phyloP scores from a whole-genome alignment of 1,284 basidiomycete species.

The Grifola frondosa region DNA sequence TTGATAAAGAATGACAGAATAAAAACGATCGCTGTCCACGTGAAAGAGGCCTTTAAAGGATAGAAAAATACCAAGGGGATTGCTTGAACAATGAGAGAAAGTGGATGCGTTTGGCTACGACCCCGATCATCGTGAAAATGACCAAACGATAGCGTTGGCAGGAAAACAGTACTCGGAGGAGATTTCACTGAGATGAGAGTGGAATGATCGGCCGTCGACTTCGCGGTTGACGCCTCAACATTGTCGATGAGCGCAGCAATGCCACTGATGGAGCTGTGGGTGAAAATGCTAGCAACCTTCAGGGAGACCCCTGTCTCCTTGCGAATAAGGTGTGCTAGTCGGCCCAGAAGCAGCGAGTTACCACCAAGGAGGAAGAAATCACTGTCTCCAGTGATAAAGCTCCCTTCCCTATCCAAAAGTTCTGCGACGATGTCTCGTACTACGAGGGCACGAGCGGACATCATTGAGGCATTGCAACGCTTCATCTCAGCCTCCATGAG shows the following conservation, averaged over 20 bases:
- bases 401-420: constrained; percentile 37
- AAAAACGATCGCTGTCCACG: constrained; percentile 31
- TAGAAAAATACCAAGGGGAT: constrained; percentile 44
- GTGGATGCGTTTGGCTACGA: constrained; percentile 38
- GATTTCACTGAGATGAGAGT: constrained; percentile 10
- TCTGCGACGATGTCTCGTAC: constrained; percentile 42
- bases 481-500: constrained; percentile 35
- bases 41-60: constrained; percentile 42
- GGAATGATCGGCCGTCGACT: constrained; percentile 12
- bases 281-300: constrained; percentile 39
- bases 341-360: constrained; percentile 44
- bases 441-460: constrained; percentile 36
- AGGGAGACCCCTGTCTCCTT: constrained; percentile 40
- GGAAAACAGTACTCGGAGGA: constrained; percentile 9
- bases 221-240: constrained; percentile 13
- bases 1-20: constrained; percentile 21
- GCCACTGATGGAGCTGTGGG: constrained; percentile 41
- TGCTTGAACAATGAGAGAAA: constrained; percentile 41
- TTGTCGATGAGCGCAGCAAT: constrained; percentile 39
- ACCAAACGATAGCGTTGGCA: constrained; percentile 12
- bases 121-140: constrained; percentile 17
- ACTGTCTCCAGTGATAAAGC: constrained; percentile 35
- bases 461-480: constrained; percentile 25
- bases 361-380: constrained; percentile 49
- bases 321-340: constrained; percentile 41